Percentiles rank a stretch among this genome's conserved stretches.
These are phyloP conservation scores for Eucalyptus pauciflora DNA, from an alignment of 345 rosid genomes.

Conservation along the genomic window DNA sequence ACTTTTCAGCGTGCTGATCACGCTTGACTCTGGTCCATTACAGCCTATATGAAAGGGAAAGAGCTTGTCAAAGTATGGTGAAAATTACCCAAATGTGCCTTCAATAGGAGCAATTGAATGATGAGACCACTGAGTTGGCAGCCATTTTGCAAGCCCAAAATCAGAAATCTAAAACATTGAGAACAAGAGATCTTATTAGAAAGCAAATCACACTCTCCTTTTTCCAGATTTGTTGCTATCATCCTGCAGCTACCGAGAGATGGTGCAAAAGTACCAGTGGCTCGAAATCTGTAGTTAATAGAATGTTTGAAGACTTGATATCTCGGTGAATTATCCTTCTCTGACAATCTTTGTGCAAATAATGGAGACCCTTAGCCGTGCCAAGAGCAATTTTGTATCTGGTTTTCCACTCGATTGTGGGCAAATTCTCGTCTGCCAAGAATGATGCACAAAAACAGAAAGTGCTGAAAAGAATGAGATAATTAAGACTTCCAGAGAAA, in stretches of 20 bases:
- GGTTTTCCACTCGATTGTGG: constrained; percentile 57
- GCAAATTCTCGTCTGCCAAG: constrained; percentile 30
- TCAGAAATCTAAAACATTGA: constrained; percentile 56
- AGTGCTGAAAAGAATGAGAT: neutral
- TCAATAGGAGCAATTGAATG: constrained; percentile 97
- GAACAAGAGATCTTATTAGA: neutral
- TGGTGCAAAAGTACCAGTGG: constrained; percentile 34
- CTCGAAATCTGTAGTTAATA: constrained; percentile 67
- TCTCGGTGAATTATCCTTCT: constrained; percentile 95
- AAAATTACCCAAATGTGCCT: constrained; percentile 84
- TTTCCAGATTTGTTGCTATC: neutral
- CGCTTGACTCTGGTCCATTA: neutral
- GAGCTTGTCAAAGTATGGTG: neutral
- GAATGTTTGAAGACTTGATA: constrained; percentile 83
- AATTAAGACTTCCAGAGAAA: neutral
- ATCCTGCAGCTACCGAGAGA: neutral
- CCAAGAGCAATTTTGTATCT: constrained; percentile 76
- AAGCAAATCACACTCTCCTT: neutral
- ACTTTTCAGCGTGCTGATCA: neutral
- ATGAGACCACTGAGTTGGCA: constrained; percentile 97
- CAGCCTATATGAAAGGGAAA: neutral
- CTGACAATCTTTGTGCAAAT: constrained; percentile 85
- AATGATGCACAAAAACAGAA: neutral
- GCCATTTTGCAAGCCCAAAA: constrained; percentile 97
- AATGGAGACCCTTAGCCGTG: constrained; percentile 78